Conservation (phyloP, 179 eudicot genomes). For the Spinacia oleracea region DNA sequence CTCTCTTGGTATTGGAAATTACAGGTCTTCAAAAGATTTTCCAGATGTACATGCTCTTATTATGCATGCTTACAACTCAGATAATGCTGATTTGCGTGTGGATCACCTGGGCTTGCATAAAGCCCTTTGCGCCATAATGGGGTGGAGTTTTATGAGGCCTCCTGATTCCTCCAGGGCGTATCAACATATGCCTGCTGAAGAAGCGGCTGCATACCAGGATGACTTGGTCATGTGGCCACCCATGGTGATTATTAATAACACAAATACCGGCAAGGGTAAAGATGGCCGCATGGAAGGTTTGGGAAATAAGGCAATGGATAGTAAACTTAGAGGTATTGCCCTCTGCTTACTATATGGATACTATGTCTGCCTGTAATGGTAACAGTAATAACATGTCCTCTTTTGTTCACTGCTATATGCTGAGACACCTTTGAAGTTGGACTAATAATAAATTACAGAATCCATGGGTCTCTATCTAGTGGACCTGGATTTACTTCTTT, state of each 20-base stretch:
- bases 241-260: constrained; percentile 76
- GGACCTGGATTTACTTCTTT: neutral
- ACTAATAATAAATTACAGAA: neutral
- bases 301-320: constrained; percentile 95
- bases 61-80: constrained; percentile 85
- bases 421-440: neutral
- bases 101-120: constrained; percentile 97
- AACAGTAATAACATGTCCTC: neutral
- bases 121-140: constrained; percentile 92
- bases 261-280: constrained; percentile 80
- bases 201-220: constrained; percentile 74
- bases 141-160: constrained; percentile 80
- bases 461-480: neutral
- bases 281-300: constrained; percentile 95
- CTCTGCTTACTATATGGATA: constrained; percentile 35
- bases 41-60: constrained; percentile 86
- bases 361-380: constrained; percentile 15
- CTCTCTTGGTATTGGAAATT: constrained; percentile 57
- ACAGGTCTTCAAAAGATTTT: constrained; percentile 90
- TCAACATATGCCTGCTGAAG: constrained; percentile 74
- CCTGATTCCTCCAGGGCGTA: constrained; percentile 81
- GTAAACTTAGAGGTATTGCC: constrained; percentile 80
- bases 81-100: constrained; percentile 59
- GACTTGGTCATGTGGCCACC: constrained; percentile 97
- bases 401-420: neutral